Evolutionary conservation across 2,329 filamentous ascomycete genomes (phyloP), one percentile per base, ranked within the genome.

Genomic region (Colletotrichum liaoningense): DNA sequence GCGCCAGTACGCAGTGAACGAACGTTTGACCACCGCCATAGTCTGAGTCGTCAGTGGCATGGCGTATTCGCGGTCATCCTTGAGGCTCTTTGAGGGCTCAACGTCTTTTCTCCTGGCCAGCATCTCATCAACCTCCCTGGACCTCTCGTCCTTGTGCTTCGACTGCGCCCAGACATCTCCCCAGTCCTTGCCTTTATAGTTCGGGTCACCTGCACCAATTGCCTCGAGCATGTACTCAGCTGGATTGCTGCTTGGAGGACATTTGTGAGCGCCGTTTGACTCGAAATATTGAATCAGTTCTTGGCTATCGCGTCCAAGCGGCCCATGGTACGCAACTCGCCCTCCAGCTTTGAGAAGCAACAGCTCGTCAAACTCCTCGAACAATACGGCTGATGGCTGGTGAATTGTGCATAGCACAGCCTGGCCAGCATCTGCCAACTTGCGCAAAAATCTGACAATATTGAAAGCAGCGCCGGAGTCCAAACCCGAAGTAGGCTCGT

Each of bases 1-100:
- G 12, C 92, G 86, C 91, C 91, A 94, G 78, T 92, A 93, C 0
- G 90, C 85, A 12, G 90, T 77, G 73, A 93, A 93, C 3, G 88
- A 84, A 19, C 92, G 88, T 75, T 86, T 87, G 0, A 88, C 87
- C 1, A 92, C 88, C 5, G 87, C 82, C 33, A 78, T 71, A 0
- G 88, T 86, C 78, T 94, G 92, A 0, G 83, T 82, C 12, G 79
- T 79, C 1, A 91, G 78, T 0, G 91, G 88, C 82, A 91, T 90
- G 3, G 92, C 92, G 72, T 90, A 94, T 79, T 93, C 91, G 33
- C 88, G 85, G 74, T 89, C 85, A 64, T 89, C 87, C 16, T 84
- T 84, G 22, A 85, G 81, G 76, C 75, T 84, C 76, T 74, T 80
- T 60, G 75, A 83, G 24, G 77, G 83, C 72, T 79, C 81, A 0